Base-by-base conservation (phyloP, 2,329 filamentous ascomycete species). In the Scedosporium apiospermum region DNA sequence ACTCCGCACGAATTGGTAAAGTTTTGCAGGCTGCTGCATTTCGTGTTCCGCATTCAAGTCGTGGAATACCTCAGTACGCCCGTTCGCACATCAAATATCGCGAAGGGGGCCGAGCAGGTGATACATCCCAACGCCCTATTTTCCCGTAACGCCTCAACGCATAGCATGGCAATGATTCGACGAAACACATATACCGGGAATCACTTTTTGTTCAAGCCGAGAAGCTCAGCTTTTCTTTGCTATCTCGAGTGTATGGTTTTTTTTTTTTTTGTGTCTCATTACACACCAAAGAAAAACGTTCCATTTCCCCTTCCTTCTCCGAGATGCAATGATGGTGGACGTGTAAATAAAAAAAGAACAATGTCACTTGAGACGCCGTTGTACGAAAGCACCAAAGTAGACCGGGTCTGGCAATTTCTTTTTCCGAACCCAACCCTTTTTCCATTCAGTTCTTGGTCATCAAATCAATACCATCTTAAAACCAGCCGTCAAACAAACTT, bases 261-360 rank as follows among this genome's bases (percentile, higher is more conserved):
- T 71, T 68, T 67, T 69, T 70, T 34, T 34, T 34, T 34, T 34
- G 30, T 34, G 30, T 73, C 74, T 71, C 72, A 73, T 73, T 70
- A 72, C 68, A 72, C 72, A 71, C 70, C 72, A 66, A 72, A 71
- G 71, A 71, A 71, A 71, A 75, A 71, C 72, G 70, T 69, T 73
- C 69, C 72, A 68, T 71, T 72, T 69, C 71, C 71, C 71, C 66
- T 63, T 70, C 69, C 70, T 62, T 46, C 53, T 58, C 60, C 60
- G 60, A 73, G 72, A 75, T 76, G 74, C 70, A 75, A 55, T 55
- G 51, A 58, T 46, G 60, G 49, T 21, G 21, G 23, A 26, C 6
- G 23, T 55, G 23, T 55, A 55, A 38, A 61, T 30, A 18, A 44
- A 58, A 26, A 57, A 41, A 62, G 49, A 51, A 34, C 18, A 34